Conservation (phyloP, 108 stramenopile species). For the Chaetoceros muelleri region DNA sequence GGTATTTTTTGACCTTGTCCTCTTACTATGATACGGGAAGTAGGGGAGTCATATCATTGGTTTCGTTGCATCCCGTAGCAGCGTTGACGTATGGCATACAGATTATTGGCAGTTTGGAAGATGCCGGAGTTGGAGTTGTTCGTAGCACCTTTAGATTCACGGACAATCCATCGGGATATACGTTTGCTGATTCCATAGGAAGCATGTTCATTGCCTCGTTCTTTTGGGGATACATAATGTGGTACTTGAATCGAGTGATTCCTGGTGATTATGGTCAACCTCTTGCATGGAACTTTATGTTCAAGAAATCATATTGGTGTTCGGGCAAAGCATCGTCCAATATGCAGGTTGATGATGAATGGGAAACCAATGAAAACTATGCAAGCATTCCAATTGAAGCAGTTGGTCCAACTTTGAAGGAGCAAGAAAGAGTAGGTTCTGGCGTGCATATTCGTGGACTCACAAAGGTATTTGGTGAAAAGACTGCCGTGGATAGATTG, state of each 20-base stretch:
- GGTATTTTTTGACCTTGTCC: conserved; percentile 53
- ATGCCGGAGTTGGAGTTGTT: conserved; percentile 50
- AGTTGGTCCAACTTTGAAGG: conserved; percentile 36
- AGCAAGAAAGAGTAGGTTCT: conserved; percentile 27
- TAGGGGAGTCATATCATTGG: conserved; percentile 16
- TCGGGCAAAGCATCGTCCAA: conserved; percentile 8
- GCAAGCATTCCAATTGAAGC: conserved; percentile 36
- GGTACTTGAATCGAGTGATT: conserved; percentile 83
- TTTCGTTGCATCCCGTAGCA: conserved; percentile 69
- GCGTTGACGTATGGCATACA: conserved; percentile 65
- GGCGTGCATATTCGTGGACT: conserved; percentile 59
- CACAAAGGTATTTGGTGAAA: conserved; percentile 77
- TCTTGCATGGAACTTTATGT: conserved; percentile 72
- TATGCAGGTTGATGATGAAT: conserved; percentile 7
- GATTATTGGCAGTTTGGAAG: conserved; percentile 72
- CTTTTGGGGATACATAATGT: conserved; percentile 73
- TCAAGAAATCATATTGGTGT: conserved; percentile 66
- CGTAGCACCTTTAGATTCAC: conserved; percentile 23
- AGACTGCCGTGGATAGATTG: conserved; percentile 84
- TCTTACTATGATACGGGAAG: conserved; percentile 34
- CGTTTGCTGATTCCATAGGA: conserved; percentile 30
- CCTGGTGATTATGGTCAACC: conserved; percentile 74
- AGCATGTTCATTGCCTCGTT: conserved; percentile 65
- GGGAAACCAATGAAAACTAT: conserved; percentile 6
- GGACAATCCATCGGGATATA: conserved; percentile 53